These are phyloP conservation scores for Heterobasidion irregulare DNA, from an alignment of 1,284 basidiomycete genomes.

Conservation along the genomic window DNA sequence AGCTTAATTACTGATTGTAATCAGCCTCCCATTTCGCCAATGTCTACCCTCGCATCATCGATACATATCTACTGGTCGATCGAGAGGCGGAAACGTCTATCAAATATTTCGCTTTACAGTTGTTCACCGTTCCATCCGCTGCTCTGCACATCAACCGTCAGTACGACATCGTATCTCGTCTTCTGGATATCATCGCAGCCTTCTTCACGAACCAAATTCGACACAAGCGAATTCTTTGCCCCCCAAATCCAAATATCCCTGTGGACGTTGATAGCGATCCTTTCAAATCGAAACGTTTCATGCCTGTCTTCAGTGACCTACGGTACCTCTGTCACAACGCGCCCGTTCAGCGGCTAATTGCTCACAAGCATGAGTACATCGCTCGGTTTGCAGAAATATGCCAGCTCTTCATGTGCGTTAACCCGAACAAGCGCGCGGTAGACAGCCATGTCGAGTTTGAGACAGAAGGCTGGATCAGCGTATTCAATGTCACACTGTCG, in stretches of 20 bases:
- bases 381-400: constrained; percentile 58
- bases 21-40: constrained; percentile 77
- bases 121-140: constrained; percentile 85
- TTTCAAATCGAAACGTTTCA: constrained; percentile 91
- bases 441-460: constrained; percentile 89
- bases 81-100: constrained; percentile 90
- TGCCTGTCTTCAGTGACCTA: constrained; percentile 83
- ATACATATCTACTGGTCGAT: constrained; percentile 86
- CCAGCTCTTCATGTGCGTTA: constrained; percentile 85
- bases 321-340: constrained; percentile 71
- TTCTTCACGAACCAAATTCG: constrained; percentile 86
- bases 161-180: constrained; percentile 66
- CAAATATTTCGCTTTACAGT: constrained; percentile 84
- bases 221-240: constrained; percentile 56
- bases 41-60: constrained; percentile 83
- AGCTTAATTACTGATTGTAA: constrained; percentile 1
- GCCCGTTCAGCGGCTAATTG: constrained; percentile 72
- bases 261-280: constrained; percentile 78
- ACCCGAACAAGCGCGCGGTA: constrained; percentile 80
- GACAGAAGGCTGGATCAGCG: constrained; percentile 88
- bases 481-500: constrained; percentile 88
- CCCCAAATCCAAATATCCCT: constrained; percentile 30
- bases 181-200: constrained; percentile 75
- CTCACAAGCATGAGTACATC: constrained; percentile 54
- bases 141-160: constrained; percentile 72